Evolutionary conservation across 257 asterid genomes (phyloP), one percentile per base, ranked within the genome.

Genomic region (Nyctanthes arbortristis): DNA sequence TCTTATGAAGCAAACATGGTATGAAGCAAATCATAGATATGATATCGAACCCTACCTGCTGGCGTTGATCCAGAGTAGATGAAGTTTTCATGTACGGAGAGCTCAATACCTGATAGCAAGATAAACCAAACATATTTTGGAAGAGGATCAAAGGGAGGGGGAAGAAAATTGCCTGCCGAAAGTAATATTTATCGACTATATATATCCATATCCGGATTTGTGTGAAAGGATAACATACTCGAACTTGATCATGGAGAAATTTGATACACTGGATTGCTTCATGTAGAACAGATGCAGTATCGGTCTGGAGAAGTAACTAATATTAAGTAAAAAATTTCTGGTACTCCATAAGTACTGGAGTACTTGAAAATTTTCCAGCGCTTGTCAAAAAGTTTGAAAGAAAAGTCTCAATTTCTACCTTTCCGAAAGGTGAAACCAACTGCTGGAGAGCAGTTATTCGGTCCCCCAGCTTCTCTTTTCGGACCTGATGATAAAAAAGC

Each of bases 251-350:
- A 37, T 72, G 77, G n/a, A 72, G 66, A 55, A 72, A 72, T 32
- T 72, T 72, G 65, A 72, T 72, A 49, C 55, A 72, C 5, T 72
- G 71, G 22, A 72, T 65, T 29, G 77, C 66, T 65, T 72, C 77
- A 33, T 72, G 71, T 54, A 72, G 77, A 64, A 72, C 77, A 32
- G 77, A 72, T 4, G 77, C 77, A 34, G 77, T 72, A 72, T 72
- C 68, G 10, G 59, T 52, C 59, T 52, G 59, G 16, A 52, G 24
- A 52, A 24, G 6, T 45, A 16, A 45, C 24, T 4, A 14, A 43
- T 8, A 9, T 52, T 52, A 11, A 24, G 28, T n/a, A 34, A n/a
- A n/a, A n/a, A n/a, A n/a, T n/a, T n/a, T n/a, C n/a, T n/a, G n/a
- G n/a, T n/a, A n/a, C n/a, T n/a, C n/a, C n/a, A n/a, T n/a, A n/a